Base-by-base conservation (phyloP, 2,329 filamentous ascomycete species). In the Lecanicillium sp. region DNA sequence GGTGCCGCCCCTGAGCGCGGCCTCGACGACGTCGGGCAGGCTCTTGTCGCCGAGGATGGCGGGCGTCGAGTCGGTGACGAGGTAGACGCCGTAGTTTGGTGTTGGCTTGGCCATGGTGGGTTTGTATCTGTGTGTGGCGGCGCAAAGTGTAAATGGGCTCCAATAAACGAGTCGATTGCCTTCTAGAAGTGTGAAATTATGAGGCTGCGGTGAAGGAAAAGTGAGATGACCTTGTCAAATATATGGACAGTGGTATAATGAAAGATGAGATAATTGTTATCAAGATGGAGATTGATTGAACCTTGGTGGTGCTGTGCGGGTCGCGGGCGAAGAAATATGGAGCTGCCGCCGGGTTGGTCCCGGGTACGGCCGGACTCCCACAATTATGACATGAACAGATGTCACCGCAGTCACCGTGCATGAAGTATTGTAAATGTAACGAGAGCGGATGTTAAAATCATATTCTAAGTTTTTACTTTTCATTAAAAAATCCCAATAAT, bases 1-100 rank as follows among this genome's bases (percentile, higher is more conserved):
- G 31, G 84, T 86, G 68, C 87, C 87, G 59, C 87, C 88, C 57
- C 75, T 68, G 36, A 94, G 61, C 15, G 88, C 84, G 33, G 77
- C 72, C 52, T 83, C 79, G 39, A 96, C 88, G 1, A 95, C 81
- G 9, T 74, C 51, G 43, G 77, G 74, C 28, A 96, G 70, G 56
- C 87, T 73, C 49, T 74, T 75, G 46, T 72, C 65, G 39, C 84
- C 84, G 31, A 96, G 78, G 49, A 95, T 87, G 25, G 79, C 78
- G 12, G 82, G 75, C n/a, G 88, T 94, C 36, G 87, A 92, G 70
- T 96, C 89, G 5, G 89, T 96, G 50, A 96, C 89, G 42, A 96
- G 73, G 58, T 96, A 96, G 29, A 96, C 68, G 35, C 82, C 81
- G 59, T 94, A 89, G 62, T 94, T 79, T 33, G 83, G 68, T 15